Percentiles rank a stretch among this genome's conserved stretches.
Evolutionary conservation across 192 early-diverging fungal genomes (phyloP).

Genomic region (Radiomyces spectabilis): DNA sequence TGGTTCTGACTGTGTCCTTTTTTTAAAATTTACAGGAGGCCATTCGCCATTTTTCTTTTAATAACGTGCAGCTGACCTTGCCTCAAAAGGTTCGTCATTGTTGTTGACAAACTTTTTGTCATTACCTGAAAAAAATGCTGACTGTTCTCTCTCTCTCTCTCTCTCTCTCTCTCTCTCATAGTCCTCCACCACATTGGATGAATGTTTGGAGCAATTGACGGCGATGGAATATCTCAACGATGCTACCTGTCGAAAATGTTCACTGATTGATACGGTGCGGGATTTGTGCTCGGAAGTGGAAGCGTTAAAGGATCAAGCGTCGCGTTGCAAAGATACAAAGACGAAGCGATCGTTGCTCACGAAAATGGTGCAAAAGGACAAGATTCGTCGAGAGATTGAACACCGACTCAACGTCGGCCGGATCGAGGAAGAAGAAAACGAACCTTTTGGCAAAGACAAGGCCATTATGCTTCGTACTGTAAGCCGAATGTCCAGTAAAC

Average conservation of each 20-base stretch:
- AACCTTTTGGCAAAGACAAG: slow-evolving; percentile 27
- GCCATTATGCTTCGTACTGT: slow-evolving; percentile 8
- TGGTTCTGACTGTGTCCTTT: too few relatives aligned
- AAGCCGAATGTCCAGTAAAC: slow-evolving; percentile 57
- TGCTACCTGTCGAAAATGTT: slow-evolving; percentile 60
- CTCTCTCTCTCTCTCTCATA: too few relatives aligned
- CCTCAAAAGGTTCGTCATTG: slow-evolving; percentile 32
- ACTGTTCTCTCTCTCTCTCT: too few relatives aligned
- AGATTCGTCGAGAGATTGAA: slow-evolving; percentile 4
- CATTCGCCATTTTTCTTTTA: slow-evolving; percentile 74
- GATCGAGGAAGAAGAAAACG: slow-evolving; percentile 24
- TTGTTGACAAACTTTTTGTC: background rate
- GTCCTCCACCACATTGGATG: slow-evolving; percentile 41
- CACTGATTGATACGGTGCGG: slow-evolving; percentile 37
- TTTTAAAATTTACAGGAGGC: slow-evolving; percentile 39
- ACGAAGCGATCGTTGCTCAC: slow-evolving; percentile 9
- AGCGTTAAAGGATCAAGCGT: slow-evolving; percentile 9
- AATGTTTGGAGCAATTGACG: slow-evolving; percentile 45
- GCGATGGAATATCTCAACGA: slow-evolving; percentile 58
- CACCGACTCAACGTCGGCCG: slow-evolving; percentile 6
- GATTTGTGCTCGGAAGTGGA: slow-evolving; percentile 28
- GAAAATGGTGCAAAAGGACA: slow-evolving; percentile 7
- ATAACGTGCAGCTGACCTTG: slow-evolving; percentile 66
- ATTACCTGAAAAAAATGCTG: too few relatives aligned
- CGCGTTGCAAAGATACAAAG: background rate